phyloP scores from a whole-genome alignment of 2,329 filamentous ascomycete genomes.

The Fusarium praegraminearum region DNA sequence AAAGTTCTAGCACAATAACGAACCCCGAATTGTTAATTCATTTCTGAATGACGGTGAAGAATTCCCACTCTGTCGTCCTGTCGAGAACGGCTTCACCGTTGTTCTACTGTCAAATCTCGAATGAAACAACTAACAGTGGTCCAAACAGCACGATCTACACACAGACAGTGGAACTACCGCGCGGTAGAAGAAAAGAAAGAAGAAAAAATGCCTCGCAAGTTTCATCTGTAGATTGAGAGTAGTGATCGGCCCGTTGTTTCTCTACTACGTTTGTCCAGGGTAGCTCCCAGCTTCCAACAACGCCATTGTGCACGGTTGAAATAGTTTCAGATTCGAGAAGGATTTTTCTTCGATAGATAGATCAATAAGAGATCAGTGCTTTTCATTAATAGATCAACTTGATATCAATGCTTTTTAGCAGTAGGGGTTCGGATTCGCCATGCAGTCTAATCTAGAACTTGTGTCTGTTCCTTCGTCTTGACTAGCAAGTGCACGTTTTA shows the following conservation, averaged over 20 bases:
- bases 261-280: conserved; percentile 9
- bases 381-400: not conserved
- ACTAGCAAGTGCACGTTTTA: conserved; percentile 5
- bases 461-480: not conserved
- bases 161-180: conserved; percentile 7
- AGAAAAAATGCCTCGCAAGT: conserved; percentile 6
- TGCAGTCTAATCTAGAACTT: conserved; percentile 1
- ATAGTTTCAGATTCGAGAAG: conserved; percentile 11
- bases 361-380: not conserved
- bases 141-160: not conserved
- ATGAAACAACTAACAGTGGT: conserved; percentile 3
- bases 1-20: rapidly evolving
- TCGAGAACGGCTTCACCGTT: not conserved
- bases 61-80: not conserved
- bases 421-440: not conserved
- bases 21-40: not conserved
- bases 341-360: not conserved
- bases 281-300: conserved; percentile 11
- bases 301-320: conserved; percentile 2
- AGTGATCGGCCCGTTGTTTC: conserved; percentile 16
- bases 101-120: not conserved
- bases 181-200: conserved; percentile 3
- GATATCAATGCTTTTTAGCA: not conserved
- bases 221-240: not conserved
- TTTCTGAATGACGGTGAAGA: too few relatives aligned